These are phyloP conservation scores for Phytophthora cactorum DNA, from an alignment of 352 stramenopile species.

Conservation along the genomic window DNA sequence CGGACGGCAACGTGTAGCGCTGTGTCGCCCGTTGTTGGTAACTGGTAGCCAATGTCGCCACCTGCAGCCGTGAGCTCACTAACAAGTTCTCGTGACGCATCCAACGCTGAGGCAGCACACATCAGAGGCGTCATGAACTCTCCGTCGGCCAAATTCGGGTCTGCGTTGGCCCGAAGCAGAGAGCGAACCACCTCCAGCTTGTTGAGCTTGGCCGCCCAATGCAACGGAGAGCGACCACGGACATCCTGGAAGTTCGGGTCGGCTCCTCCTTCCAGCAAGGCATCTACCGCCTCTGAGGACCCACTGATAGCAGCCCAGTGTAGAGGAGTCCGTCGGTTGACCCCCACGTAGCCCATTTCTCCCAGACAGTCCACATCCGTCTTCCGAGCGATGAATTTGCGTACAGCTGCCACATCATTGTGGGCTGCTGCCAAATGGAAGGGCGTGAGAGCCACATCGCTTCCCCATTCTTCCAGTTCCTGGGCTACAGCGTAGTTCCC, in stretches of 20 bases:
- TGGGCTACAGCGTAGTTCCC: neutral
- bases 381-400: neutral
- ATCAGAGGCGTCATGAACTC: slow-evolving; percentile 55
- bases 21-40: slow-evolving; percentile 61
- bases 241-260: neutral
- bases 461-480: neutral
- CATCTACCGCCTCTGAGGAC: neutral
- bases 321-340: neutral
- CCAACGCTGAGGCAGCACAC: slow-evolving; percentile 28
- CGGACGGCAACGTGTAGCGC: slow-evolving; percentile 70
- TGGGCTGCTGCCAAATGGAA: neutral
- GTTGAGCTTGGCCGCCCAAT: neutral
- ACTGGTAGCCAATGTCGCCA: slow-evolving; percentile 67
- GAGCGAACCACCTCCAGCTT: slow-evolving; percentile 3
- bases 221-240: neutral
- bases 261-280: neutral
- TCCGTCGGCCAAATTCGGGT: slow-evolving; percentile 46
- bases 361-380: neutral
- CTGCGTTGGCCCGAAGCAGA: slow-evolving; percentile 19
- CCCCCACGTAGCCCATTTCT: neutral
- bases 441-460: neutral
- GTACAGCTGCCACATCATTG: neutral
- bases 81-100: slow-evolving; percentile 28
- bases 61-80: slow-evolving; percentile 48
- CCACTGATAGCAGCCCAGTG: slow-evolving; percentile 2